A percentile compares a stretch with the other conserved stretches of the same genome.
These are phyloP conservation scores for Arthrobotrys iridis DNA, from an alignment of 2,329 filamentous ascomycete species.

Conservation along the genomic window DNA sequence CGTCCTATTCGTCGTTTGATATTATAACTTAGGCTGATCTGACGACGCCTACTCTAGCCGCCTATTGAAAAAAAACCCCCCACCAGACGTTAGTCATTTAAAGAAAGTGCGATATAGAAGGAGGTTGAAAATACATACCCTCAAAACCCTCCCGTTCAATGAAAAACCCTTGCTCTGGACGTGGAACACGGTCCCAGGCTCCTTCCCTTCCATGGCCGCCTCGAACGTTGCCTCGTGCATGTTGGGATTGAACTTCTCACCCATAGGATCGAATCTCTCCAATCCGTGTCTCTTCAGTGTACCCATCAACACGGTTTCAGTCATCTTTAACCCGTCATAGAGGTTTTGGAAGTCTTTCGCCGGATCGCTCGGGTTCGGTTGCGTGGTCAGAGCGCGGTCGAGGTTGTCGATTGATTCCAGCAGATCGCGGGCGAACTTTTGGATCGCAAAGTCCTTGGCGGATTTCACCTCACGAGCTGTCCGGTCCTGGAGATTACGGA, in stretches of 20 bases:
- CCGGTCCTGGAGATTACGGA: conserved; percentile 96
- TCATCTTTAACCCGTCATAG: conserved; percentile 94
- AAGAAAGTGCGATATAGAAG: background rate
- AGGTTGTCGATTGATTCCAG: conserved; percentile 97
- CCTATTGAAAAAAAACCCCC: conserved; percentile 14
- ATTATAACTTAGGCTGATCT: conserved; percentile 9
- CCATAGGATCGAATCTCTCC: conserved; percentile 83
- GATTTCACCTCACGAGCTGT: conserved; percentile 88
- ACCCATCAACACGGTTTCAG: conserved; percentile 83
- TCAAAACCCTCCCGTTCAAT: conserved; percentile 87
- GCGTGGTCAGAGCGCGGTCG: conserved; percentile 85
- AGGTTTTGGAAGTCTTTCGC: conserved; percentile 75
- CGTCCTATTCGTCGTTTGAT: background rate
- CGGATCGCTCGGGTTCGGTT: conserved; percentile 68
- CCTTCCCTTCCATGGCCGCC: conserved; percentile 84
- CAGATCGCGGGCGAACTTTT: conserved; percentile 91
- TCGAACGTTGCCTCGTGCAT: conserved; percentile 97
- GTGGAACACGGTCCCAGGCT: conserved; percentile 88
- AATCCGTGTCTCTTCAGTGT: conserved; percentile 94
- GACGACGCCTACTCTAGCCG: conserved; percentile 45
- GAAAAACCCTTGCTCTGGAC: conserved; percentile 96
- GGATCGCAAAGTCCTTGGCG: conserved; percentile 91
- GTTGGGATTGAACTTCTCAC: conserved; percentile 94
- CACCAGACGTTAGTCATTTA: background rate
- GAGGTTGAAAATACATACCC: conserved; percentile 66